Evolutionary conservation across 208 protist genomes (phyloP).

Genomic region (Acanthamoeba triangularis): DNA sequence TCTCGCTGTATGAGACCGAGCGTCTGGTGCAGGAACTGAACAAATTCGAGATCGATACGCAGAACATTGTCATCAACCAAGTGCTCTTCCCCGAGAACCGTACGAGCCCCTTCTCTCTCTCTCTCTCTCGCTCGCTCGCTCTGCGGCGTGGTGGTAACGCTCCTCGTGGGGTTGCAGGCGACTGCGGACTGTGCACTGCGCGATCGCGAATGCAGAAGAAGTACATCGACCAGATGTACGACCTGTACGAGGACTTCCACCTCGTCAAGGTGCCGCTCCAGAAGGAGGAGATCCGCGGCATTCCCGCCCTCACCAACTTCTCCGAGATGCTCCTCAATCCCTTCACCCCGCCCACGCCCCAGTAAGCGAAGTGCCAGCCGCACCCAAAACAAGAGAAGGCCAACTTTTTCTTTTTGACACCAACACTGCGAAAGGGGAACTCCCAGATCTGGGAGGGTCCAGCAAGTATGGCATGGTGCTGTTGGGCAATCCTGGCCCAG

Average conservation of each 20-base stretch:
- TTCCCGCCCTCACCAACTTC: constrained; percentile 72
- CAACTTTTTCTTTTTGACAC: background rate
- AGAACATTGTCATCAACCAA: constrained; percentile 98
- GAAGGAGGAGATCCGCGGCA: constrained; percentile 95
- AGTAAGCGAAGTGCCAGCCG: background rate
- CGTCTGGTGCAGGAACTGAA: constrained; percentile 98
- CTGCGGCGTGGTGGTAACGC: background rate
- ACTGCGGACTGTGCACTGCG: constrained; percentile 94
- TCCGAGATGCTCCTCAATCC: constrained; percentile 67
- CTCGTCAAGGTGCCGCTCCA: constrained; percentile 96
- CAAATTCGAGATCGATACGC: constrained; percentile 97
- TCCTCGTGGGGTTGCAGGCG: constrained; percentile 79
- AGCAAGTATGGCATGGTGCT: too few relatives aligned
- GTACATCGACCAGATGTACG: constrained; percentile 96
- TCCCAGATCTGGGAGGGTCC: too few relatives aligned
- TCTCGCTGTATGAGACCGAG: constrained; percentile 99
- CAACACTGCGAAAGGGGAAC: too few relatives aligned
- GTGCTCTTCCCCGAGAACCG: constrained; percentile 86
- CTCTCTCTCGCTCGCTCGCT: constrained; percentile 13
- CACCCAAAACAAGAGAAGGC: background rate
- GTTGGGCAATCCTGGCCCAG: too few relatives aligned
- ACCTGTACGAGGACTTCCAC: constrained; percentile 98
- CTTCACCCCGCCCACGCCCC: background rate
- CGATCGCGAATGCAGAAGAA: constrained; percentile 96
- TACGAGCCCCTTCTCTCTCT: background rate